Evolutionary conservation across 306 rosid genomes (phyloP).

Genomic region (Mucuna pruriens): DNA sequence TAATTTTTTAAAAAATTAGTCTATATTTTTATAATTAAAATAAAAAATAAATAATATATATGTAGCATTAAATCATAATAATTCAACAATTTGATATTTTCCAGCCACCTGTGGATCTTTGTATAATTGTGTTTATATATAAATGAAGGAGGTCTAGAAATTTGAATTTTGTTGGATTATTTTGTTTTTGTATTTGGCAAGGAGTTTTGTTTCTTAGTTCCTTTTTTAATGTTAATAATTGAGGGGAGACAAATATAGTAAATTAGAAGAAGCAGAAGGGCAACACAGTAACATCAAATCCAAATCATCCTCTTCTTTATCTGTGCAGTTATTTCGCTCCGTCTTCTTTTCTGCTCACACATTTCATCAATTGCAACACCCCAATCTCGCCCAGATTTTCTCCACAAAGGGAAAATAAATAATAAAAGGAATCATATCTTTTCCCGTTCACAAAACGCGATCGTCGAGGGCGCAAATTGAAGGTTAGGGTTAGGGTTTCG

Average conservation of each 20-base stretch:
- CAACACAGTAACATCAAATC: conserved; percentile 30
- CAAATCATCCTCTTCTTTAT: conserved; percentile 28
- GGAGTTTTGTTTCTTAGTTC: background rate
- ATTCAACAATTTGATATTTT: too few species aligned
- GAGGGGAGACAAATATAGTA: conserved; percentile 35
- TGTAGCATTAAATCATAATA: too few species aligned
- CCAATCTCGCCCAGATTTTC: background rate
- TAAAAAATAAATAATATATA: too few species aligned
- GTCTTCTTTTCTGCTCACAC: background rate
- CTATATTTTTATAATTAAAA: too few species aligned
- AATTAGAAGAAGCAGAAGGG: conserved; percentile 37
- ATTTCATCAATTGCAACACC: conserved; percentile 25
- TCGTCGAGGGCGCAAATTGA: background rate
- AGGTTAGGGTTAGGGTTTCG: conserved; percentile 47
- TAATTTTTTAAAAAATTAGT: too few species aligned
- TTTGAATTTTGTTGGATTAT: background rate
- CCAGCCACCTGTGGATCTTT: too few species aligned
- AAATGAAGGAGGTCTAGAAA: background rate
- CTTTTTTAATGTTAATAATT: conserved; percentile 27
- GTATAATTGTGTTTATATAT: background rate
- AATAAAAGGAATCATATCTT: background rate
- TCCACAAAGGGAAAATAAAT: background rate
- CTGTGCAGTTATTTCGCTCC: conserved; percentile 11
- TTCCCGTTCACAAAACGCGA: background rate
- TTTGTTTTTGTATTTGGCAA: background rate